Evolutionary conservation across 805 yeast species (phyloP), one percentile per base, ranked within the genome.

Genomic region (Zygoascus bituminiphila): DNA sequence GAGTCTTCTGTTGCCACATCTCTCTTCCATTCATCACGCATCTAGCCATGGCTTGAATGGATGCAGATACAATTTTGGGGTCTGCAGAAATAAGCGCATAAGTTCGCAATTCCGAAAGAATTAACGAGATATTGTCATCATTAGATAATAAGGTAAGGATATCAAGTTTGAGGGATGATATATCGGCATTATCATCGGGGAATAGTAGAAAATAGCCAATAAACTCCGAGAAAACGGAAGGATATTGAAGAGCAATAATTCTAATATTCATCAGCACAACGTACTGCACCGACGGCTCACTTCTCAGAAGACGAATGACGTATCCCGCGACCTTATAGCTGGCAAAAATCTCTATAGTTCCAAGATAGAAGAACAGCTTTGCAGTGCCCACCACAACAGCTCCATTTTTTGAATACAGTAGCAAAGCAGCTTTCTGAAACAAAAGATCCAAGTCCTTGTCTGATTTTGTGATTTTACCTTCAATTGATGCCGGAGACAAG

Each of bases 81-180:
- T 58, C 55, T 17, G 43, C 47, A 6, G 51, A 42, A 4, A 58
- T 50, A 9, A 66, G 50, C 0, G 78, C 76, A 51, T 78, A 75
- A 58, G 78, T 78, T 58, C 81, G 82, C 25, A 88, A 63, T 60
- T 88, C 94, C 26, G 73, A 70, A 25, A 82, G 64, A 4, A 86
- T 72, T 2, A 57, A 49, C 19, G 71, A 69, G 40, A 78, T 75
- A 56, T 77, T 85, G 9, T 65, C 59, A 35, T 75, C 77, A 47
- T 73, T 72, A 31, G 79, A 73, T n/a, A 87, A 65, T 20, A 74
- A 68, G 5, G 87, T 72, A 35, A 88, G 64, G 19, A 86, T 76
- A 43, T 72, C 70, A 5, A 89, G 62, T 62, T 88, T 91, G 43
- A 74, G 64, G 38, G 66, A 64, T 5, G 84, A 72, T 12, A 70